These are phyloP conservation scores for Kurtzmaniella quercitrusa DNA, from an alignment of 1,139 yeast genomes.

Conservation along the genomic window DNA sequence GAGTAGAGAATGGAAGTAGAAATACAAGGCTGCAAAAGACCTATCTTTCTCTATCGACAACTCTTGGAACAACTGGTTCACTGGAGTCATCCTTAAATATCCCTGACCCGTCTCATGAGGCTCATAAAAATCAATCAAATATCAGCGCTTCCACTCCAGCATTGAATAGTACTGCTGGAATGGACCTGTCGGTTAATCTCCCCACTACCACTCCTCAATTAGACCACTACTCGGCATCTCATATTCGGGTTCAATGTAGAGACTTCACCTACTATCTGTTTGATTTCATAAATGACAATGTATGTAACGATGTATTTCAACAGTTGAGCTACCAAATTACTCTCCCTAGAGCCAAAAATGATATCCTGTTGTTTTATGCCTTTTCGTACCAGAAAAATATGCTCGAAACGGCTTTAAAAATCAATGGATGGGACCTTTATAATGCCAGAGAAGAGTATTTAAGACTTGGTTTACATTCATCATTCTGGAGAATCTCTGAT, in stretches of 20 bases:
- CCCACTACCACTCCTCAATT: conserved; percentile 9
- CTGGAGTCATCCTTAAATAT: neutral
- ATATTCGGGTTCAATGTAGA: conserved; percentile 69
- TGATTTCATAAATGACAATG: conserved; percentile 58
- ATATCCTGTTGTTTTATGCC: conserved; percentile 44
- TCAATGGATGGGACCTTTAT: conserved; percentile 72
- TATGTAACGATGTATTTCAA: conserved; percentile 69
- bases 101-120: neutral
- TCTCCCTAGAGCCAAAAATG: conserved; percentile 26
- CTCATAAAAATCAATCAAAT: neutral
- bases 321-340: conserved; percentile 63
- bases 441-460: conserved; percentile 59
- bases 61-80: neutral
- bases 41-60: neutral
- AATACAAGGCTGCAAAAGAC: neutral
- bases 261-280: conserved; percentile 85
- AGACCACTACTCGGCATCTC: conserved; percentile 48
- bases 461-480: conserved; percentile 52
- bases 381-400: conserved; percentile 46
- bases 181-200: neutral
- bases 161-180: conserved; percentile 3
- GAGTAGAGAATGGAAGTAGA: neutral
- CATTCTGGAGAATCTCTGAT: conserved; percentile 65
- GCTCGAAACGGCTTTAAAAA: conserved; percentile 58
- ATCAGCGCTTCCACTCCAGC: neutral